These are phyloP conservation scores for Rhinocladiella similis DNA, from an alignment of 2,329 filamentous ascomycete species.

Conservation along the genomic window DNA sequence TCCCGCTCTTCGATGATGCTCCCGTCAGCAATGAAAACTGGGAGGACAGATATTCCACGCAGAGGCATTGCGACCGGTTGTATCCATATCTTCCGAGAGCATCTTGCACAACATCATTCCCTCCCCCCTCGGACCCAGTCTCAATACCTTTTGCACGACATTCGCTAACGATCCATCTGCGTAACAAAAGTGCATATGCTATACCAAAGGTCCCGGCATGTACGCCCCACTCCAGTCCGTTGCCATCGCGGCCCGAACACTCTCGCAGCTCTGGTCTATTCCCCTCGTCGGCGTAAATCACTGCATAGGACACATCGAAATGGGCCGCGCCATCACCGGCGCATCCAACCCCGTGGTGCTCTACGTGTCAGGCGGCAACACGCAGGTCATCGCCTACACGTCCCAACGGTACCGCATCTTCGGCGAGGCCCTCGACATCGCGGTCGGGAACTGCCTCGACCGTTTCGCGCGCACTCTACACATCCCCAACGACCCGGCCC, in stretches of 20 bases:
- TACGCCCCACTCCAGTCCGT: constrained; percentile 86
- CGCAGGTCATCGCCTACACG: constrained; percentile 95
- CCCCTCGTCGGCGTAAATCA: constrained; percentile 96
- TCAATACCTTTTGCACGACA: too few species aligned
- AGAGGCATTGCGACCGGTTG: too few species aligned
- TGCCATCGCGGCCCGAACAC: constrained; percentile 78
- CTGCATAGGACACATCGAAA: constrained; percentile 98
- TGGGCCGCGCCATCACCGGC: constrained; percentile 91
- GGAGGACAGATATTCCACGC: too few species aligned
- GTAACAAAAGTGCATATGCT: constrained; percentile 70
- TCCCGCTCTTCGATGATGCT: too few species aligned
- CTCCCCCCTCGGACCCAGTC: too few species aligned
- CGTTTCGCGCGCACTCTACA: constrained; percentile 87
- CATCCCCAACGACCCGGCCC: constrained; percentile 94
- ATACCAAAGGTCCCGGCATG: constrained; percentile 95
- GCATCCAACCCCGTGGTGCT: constrained; percentile 90
- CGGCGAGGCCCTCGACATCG: constrained; percentile 95
- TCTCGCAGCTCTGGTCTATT: constrained; percentile 81
- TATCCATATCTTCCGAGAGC: too few species aligned
- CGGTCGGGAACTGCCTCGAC: constrained; percentile 95
- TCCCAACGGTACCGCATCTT: constrained; percentile 96
- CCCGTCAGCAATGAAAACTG: too few species aligned
- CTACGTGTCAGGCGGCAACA: constrained; percentile 95
- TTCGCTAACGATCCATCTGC: too few species aligned
- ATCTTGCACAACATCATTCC: too few species aligned